These are phyloP conservation scores for Sclerotinia spermophila DNA, from an alignment of 2,329 filamentous ascomycete genomes.

Conservation along the genomic window DNA sequence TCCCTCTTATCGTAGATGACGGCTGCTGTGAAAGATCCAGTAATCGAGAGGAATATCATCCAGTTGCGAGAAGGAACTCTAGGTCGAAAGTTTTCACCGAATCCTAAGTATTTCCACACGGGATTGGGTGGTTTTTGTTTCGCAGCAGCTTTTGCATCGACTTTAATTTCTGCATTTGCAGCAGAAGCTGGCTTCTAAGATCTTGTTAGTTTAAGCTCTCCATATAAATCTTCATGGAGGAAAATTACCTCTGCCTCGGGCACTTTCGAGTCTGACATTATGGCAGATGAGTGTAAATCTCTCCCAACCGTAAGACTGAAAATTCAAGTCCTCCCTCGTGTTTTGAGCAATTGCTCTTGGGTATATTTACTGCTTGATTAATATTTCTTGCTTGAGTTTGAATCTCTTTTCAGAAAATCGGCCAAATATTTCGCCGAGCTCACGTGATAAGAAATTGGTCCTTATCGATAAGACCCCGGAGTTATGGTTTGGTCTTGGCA, in stretches of 20 bases:
- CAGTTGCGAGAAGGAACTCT: constrained; percentile 94
- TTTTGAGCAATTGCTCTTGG: constrained; percentile 10
- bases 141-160: constrained; percentile 41
- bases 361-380: background rate
- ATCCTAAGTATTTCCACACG: constrained; percentile 73
- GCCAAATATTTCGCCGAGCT: constrained; percentile 11
- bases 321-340: background rate
- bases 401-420: constrained; percentile 8
- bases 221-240: background rate
- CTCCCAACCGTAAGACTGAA: background rate
- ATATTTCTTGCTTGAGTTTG: constrained; percentile 7
- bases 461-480: constrained; percentile 16
- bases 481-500: background rate
- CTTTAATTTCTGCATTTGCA: constrained; percentile 36
- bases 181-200: constrained; percentile 36
- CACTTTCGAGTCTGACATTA: constrained; percentile 18
- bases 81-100: constrained; percentile 71
- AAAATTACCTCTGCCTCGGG: constrained; percentile 25
- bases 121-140: constrained; percentile 58
- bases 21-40: constrained; percentile 71
- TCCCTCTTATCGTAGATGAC: constrained; percentile 90
- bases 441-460: background rate
- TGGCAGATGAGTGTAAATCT: background rate
- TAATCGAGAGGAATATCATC: constrained; percentile 88
- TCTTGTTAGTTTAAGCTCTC: constrained; percentile 12